Conservation (phyloP, 2,329 filamentous ascomycete species). For the Aspergillus felis region DNA sequence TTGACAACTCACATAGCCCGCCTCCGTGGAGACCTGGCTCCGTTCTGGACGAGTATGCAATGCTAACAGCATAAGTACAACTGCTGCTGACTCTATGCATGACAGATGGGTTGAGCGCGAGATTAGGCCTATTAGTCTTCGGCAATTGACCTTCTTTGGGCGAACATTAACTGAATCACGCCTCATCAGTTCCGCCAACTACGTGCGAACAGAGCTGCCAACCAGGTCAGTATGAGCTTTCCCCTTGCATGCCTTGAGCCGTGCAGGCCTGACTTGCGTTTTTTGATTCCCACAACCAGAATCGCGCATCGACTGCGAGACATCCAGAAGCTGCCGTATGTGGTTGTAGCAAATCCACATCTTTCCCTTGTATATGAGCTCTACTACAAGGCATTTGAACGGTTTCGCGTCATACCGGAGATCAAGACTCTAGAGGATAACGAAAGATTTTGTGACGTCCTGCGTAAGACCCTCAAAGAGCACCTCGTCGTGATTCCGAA, state of each 20-base stretch:
- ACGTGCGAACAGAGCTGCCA: slow-evolving; percentile 90
- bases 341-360: slow-evolving; percentile 91
- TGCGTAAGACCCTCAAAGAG: slow-evolving; percentile 74
- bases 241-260: not conserved
- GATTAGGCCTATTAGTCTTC: slow-evolving; percentile 89
- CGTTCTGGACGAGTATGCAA: slow-evolving; percentile 56
- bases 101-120: slow-evolving; percentile 86
- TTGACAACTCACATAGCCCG: slow-evolving; percentile 27
- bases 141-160: slow-evolving; percentile 96
- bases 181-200: slow-evolving; percentile 91
- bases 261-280: slow-evolving; percentile 1
- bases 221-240: slow-evolving; percentile 56
- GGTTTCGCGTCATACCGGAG: slow-evolving; percentile 76
- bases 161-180: slow-evolving; percentile 86
- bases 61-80: slow-evolving; percentile 1
- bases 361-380: slow-evolving; percentile 94
- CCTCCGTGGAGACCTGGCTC: slow-evolving; percentile 58
- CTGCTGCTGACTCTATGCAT: slow-evolving; percentile 12
- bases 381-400: slow-evolving; percentile 96
- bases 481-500: slow-evolving; percentile 93
- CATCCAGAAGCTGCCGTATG: slow-evolving; percentile 94
- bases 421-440: slow-evolving; percentile 86
- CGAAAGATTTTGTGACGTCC: slow-evolving; percentile 75
- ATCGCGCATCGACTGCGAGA: slow-evolving; percentile 92
- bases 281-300: slow-evolving; percentile 41